A percentile compares a stretch with the other conserved stretches of the same genome.
Conservation (phyloP, 2,329 filamentous ascomycete genomes). For the Arthrobotrys sinensis region DNA sequence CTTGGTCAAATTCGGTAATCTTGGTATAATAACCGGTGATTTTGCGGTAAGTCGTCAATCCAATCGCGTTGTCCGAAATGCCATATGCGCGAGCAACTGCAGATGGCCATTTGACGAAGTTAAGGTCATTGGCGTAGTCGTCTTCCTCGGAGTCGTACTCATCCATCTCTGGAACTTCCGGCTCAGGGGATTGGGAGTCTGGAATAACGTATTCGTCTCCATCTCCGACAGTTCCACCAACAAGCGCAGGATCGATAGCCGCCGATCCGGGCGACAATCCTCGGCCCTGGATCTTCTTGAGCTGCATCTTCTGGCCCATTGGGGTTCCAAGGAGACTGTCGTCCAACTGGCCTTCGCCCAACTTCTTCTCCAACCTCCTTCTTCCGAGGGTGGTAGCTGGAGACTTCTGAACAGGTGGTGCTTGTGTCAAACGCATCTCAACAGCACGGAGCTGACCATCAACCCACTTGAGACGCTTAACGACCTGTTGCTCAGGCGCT, state of each 20-base stretch:
- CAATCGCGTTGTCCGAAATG: constrained; percentile 42
- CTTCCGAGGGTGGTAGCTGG: constrained; percentile 50
- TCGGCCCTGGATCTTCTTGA: constrained; percentile 44
- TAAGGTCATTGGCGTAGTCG: constrained; percentile 59
- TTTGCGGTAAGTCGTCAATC: constrained; percentile 49
- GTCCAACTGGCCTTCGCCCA: constrained; percentile 26
- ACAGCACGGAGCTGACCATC: constrained; percentile 50
- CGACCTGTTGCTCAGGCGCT: constrained; percentile 51
- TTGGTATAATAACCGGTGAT: constrained; percentile 58
- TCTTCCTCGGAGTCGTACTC: constrained; percentile 59
- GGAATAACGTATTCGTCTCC: constrained; percentile 55
- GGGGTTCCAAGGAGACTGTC: constrained; percentile 32
- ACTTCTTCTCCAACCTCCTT: constrained; percentile 54
- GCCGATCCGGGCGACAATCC: constrained; percentile 47
- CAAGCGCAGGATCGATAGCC: constrained; percentile 53
- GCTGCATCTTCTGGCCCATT: constrained; percentile 32
- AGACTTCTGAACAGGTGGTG: constrained; percentile 56
- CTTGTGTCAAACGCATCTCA: constrained; percentile 58
- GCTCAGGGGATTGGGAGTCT: constrained; percentile 58
- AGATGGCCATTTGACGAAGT: constrained; percentile 59
- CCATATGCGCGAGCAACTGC: constrained; percentile 60
- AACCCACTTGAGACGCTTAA: constrained; percentile 58
- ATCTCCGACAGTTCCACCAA: constrained; percentile 40
- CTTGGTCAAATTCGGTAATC: constrained; percentile 57
- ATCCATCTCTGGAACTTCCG: constrained; percentile 47